Conservation (phyloP, 805 yeast genomes). For the Brettanomyces custersianus region DNA sequence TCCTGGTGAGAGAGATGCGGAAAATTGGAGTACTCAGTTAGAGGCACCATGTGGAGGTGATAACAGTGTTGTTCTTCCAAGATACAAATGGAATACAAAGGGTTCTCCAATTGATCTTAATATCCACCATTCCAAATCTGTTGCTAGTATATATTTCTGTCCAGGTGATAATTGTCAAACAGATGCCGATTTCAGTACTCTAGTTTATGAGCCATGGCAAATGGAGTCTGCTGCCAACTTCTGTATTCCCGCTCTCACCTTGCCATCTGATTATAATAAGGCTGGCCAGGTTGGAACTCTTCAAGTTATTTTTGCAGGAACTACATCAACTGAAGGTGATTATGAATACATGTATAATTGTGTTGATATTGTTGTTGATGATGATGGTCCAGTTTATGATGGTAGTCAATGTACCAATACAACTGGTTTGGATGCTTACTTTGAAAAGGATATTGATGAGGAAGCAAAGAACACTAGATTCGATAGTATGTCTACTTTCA, state of each 20-base stretch:
- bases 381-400: slow-evolving; percentile 18
- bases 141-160: slow-evolving; percentile 23
- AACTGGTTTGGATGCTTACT: slow-evolving; percentile 8
- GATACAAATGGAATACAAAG: slow-evolving; percentile 22
- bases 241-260: slow-evolving; percentile 20
- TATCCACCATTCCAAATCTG: slow-evolving; percentile 14
- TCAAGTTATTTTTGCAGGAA: slow-evolving; percentile 19
- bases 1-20: slow-evolving; percentile 26
- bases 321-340: slow-evolving; percentile 10
- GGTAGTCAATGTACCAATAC: slow-evolving; percentile 22
- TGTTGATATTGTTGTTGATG: slow-evolving; percentile 19
- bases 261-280: slow-evolving; percentile 15
- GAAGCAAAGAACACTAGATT: neutral
- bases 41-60: slow-evolving; percentile 25
- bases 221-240: slow-evolving; percentile 16
- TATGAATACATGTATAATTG: slow-evolving; percentile 22
- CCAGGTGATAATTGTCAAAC: slow-evolving; percentile 14
- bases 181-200: slow-evolving; percentile 16
- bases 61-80: slow-evolving; percentile 17
- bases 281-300: slow-evolving; percentile 20
- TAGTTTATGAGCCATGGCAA: slow-evolving; percentile 18
- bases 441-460: neutral
- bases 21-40: slow-evolving; percentile 22
- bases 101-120: slow-evolving; percentile 23
- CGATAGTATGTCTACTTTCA: neutral